Percentiles rank a stretch among this genome's conserved stretches.
These are phyloP conservation scores for Smittium mucronatum DNA, from an alignment of 371 early-diverging fungal genomes.

Conservation along the genomic window DNA sequence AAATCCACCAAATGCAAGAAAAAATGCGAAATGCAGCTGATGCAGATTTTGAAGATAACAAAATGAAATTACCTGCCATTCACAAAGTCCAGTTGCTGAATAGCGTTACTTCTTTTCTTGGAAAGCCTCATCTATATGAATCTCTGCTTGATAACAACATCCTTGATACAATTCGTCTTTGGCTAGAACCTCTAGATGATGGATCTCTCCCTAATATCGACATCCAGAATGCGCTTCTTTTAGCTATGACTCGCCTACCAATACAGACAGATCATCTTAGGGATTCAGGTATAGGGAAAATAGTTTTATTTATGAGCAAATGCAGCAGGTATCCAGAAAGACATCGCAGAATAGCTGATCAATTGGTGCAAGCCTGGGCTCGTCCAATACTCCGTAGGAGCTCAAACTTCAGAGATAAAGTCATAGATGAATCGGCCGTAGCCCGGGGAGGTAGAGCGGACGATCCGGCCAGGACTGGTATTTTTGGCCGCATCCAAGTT, in stretches of 20 bases:
- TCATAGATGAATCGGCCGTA: slow-evolving; percentile 13
- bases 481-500: slow-evolving; percentile 19
- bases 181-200: slow-evolving; percentile 96
- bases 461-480: slow-evolving; percentile 1
- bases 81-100: slow-evolving; percentile 73
- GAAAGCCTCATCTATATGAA: slow-evolving; percentile 56
- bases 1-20: slow-evolving; percentile 46
- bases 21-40: slow-evolving; percentile 73
- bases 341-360: slow-evolving; percentile 63
- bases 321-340: slow-evolving; percentile 65
- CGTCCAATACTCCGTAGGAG: slow-evolving; percentile 70
- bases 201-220: slow-evolving; percentile 86
- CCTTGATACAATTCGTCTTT: slow-evolving; percentile 70
- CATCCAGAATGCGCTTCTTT: slow-evolving; percentile 75
- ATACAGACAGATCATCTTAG: slow-evolving; percentile 78
- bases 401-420: slow-evolving; percentile 53
- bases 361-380: slow-evolving; percentile 80
- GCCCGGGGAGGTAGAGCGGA: slow-evolving; percentile 9
- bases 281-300: slow-evolving; percentile 80
- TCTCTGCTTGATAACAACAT: slow-evolving; percentile 76
- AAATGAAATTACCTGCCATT: slow-evolving; percentile 57
- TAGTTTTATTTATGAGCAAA: slow-evolving; percentile 88
- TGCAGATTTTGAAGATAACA: slow-evolving; percentile 62
- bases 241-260: slow-evolving; percentile 58
- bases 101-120: slow-evolving; percentile 46